Evolutionary conservation across 805 yeast species (phyloP).

Genomic region (Zygosaccharomyces gambellarensis): DNA sequence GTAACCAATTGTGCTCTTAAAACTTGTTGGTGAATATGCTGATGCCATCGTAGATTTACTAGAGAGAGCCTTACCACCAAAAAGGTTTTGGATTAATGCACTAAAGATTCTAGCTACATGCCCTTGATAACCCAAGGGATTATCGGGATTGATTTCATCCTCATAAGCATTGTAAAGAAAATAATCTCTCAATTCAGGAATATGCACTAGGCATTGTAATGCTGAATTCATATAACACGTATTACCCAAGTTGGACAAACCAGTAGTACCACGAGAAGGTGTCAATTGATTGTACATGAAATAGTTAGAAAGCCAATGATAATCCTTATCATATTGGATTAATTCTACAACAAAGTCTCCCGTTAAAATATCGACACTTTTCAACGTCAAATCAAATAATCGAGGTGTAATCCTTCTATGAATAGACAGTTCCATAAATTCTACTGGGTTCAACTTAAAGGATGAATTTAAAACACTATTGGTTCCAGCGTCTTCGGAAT

Average conservation of each 20-base stretch:
- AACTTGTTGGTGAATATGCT: conserved; percentile 61
- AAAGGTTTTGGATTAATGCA: conserved; percentile 55
- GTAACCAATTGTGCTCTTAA: conserved; percentile 73
- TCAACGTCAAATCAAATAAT: conserved; percentile 15
- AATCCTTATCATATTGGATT: conserved; percentile 22
- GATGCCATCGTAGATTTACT: conserved; percentile 19
- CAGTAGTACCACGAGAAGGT: conserved; percentile 46
- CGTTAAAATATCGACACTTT: conserved; percentile 18
- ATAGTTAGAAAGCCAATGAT: conserved; percentile 39
- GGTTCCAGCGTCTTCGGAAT: conserved; percentile 8
- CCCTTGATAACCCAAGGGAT: conserved; percentile 85
- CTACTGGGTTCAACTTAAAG: conserved; percentile 27
- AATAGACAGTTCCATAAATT: conserved; percentile 26
- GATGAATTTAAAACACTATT: conserved; percentile 8
- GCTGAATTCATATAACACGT: conserved; percentile 96
- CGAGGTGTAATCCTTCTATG: conserved; percentile 26
- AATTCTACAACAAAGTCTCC: conserved; percentile 36
- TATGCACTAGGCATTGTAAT: conserved; percentile 78
- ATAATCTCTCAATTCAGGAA: conserved; percentile 76
- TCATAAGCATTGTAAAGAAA: conserved; percentile 58
- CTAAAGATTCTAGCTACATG: conserved; percentile 76
- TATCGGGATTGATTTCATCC: conserved; percentile 63
- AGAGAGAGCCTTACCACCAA: conserved; percentile 33
- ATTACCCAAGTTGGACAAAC: conserved; percentile 76
- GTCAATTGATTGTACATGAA: conserved; percentile 29